Evolutionary conservation across 2,329 filamentous ascomycete species (phyloP).

Genomic region (Aspergillus uvarum): DNA sequence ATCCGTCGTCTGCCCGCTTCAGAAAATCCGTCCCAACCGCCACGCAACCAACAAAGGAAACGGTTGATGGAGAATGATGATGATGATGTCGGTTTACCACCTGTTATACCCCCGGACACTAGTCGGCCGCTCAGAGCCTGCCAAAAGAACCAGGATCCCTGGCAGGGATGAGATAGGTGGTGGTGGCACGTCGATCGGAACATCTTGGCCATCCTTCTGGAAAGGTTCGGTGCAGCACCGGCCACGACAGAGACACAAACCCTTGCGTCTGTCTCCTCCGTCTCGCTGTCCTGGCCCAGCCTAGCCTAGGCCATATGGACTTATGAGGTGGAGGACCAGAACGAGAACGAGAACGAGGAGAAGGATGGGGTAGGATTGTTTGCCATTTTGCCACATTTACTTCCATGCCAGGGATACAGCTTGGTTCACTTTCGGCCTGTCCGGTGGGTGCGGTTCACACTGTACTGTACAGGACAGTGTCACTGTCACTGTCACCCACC

Average conservation of each 20-base stretch:
- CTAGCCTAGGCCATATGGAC: neutral
- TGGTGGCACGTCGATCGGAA: slow-evolving; percentile 18
- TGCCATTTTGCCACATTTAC: neutral
- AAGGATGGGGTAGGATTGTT: neutral
- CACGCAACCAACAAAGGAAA: neutral
- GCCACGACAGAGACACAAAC: slow-evolving; percentile 1
- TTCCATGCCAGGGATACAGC: neutral
- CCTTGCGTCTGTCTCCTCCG: neutral
- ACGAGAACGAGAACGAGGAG: neutral
- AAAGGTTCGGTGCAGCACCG: slow-evolving; percentile 35
- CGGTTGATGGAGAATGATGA: neutral
- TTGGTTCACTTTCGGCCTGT: neutral
- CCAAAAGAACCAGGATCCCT: slow-evolving; percentile 1
- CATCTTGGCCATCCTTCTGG: slow-evolving; percentile 30
- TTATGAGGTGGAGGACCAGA: neutral
- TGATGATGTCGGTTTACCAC: slow-evolving; percentile 6
- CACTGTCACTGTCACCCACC: neutral
- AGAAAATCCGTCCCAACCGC: neutral
- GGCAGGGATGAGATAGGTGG: slow-evolving; percentile 12
- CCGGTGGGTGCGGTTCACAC: neutral
- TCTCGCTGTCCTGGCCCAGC: neutral
- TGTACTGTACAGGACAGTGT: neutral
- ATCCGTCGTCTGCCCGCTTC: slow-evolving; percentile 2
- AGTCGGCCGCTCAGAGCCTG: slow-evolving; percentile 2
- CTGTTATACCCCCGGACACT: slow-evolving; percentile 6